Evolutionary conservation across 176 grass and related monocot genomes (phyloP).

Genomic region (Rhynchospora pubera): DNA sequence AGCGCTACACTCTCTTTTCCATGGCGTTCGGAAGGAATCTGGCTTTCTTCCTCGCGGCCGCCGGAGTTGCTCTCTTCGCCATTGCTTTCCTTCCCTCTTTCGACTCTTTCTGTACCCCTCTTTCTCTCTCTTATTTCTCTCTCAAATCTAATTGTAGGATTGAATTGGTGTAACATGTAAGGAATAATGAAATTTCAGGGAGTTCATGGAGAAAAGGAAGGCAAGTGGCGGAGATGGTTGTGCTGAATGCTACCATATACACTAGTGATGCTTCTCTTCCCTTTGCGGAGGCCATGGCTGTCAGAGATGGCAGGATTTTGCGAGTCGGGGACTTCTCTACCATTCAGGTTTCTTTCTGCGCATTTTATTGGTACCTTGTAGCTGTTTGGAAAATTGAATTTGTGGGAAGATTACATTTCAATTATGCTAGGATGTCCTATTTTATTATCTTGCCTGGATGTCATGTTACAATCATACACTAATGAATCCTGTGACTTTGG

Average conservation of each 20-base stretch:
- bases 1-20: neutral
- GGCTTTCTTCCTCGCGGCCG: neutral
- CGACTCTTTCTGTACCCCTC: neutral
- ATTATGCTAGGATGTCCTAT: neutral
- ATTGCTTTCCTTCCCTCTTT: neutral
- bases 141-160: neutral
- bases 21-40: slow-evolving; percentile 18
- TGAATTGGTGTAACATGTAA: neutral
- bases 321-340: slow-evolving; percentile 57
- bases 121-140: neutral
- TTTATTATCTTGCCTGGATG: neutral
- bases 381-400: neutral
- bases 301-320: slow-evolving; percentile 62
- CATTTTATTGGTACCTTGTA: neutral
- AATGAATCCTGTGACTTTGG: neutral
- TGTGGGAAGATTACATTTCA: neutral
- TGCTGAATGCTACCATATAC: slow-evolving; percentile 93
- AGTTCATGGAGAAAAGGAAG: slow-evolving; percentile 27
- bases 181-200: slow-evolving; percentile 16
- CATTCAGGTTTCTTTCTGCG: slow-evolving; percentile 30
- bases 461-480: neutral
- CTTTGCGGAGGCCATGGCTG: slow-evolving; percentile 72
- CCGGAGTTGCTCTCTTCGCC: slow-evolving; percentile 12
- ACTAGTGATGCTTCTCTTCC: slow-evolving; percentile 61
- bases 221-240: slow-evolving; percentile 56